Conservation (phyloP, 371 early-diverging fungal species). For the Cokeromyces recurvatus region DNA sequence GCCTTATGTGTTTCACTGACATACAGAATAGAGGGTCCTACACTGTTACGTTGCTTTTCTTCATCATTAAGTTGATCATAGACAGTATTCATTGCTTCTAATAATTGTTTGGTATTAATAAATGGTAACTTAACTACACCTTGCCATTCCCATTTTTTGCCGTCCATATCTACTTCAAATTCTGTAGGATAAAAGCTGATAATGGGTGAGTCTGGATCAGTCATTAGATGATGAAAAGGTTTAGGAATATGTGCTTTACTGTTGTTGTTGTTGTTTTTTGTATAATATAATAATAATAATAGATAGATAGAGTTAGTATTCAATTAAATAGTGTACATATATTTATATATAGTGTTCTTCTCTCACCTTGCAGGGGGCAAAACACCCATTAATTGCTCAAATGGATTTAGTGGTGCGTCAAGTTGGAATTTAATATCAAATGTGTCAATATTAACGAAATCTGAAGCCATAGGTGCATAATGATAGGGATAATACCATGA, state of each 20-base stretch:
- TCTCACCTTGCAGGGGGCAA: constrained; percentile 80
- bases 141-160: constrained; percentile 98
- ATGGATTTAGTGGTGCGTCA: constrained; percentile 88
- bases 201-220: constrained; percentile 79
- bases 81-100: constrained; percentile 70
- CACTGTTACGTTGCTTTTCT: constrained; percentile 71
- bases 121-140: constrained; percentile 94
- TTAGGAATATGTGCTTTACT: constrained; percentile 79
- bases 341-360: no score
- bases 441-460: constrained; percentile 78
- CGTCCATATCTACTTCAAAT: constrained; percentile 95
- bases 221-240: constrained; percentile 82
- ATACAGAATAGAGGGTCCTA: constrained; percentile 70
- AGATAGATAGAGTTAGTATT: not conserved
- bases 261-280: no score
- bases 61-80: constrained; percentile 71
- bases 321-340: not conserved
- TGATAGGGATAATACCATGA: constrained; percentile 98
- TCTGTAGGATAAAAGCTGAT: constrained; percentile 92
- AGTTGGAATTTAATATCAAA: constrained; percentile 72
- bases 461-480: constrained; percentile 96
- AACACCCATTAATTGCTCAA: constrained; percentile 99
- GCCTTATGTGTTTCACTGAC: constrained; percentile 64
- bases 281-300: no score
- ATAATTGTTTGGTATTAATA: constrained; percentile 79